Base-by-base conservation (phyloP, 1,284 basidiomycete species). In the Cryptococcus neoformans region DNA sequence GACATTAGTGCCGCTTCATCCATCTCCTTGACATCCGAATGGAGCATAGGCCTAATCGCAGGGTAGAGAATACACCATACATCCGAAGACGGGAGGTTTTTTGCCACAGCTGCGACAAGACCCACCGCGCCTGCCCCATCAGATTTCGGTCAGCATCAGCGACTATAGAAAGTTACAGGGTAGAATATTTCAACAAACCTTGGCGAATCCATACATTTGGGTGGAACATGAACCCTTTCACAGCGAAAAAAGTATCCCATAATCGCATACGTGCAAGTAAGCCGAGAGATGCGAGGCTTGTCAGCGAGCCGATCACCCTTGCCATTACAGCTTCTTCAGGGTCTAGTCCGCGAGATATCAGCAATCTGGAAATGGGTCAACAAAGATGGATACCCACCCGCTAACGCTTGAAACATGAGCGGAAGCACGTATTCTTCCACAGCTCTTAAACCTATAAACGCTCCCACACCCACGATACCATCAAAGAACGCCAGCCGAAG, bases 31-130 rank as follows among this genome's bases (percentile, higher is more conserved):
- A 98, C 80, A 66, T 99, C 96, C 1, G 87, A 89, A 47, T 87
- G 87, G 44, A 99, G 80, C 55, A 94, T 85, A 59, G 92, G 87
- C 41, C 91, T 84, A 41, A 99, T 76, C 0, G 88, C 89, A 0
- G 95, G 94, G 68, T 99, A 99, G 2, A 98, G 76, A 45, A 97
- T 91, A 67, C 93, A 95, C 96, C 96, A 99, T 9, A 91, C 86
- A 69, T 99, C 96, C 45, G 90, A 90, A 1, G 81, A 75, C 0
- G 89, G 87, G 7, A 95, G 82, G 59, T 87, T 85, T 48, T 86
- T 85, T 1, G 89, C 87, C 6, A 90, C 86, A 1, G 90, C 86
- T 0, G 91, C 86, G 48, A 99, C 87, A 70, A 97, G 90, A 0
- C 89, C 87, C 6, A 87, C 87, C 4, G 92, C 85, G 21, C 89